Evolutionary conservation across 1,139 yeast genomes (phyloP).

Genomic region (Scheffersomyces titani): DNA sequence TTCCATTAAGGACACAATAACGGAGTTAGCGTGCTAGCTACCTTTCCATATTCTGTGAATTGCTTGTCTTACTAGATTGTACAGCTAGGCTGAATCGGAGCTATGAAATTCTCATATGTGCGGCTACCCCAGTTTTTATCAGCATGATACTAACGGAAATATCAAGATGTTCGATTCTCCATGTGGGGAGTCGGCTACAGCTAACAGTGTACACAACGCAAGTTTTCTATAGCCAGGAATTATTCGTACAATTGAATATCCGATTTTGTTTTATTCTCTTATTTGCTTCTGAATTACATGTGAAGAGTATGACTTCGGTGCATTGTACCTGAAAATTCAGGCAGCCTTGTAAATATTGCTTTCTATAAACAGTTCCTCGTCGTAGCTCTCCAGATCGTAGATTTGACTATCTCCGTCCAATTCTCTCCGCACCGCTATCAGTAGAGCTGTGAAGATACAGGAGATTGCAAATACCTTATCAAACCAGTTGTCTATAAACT

Average conservation of each 20-base stretch:
- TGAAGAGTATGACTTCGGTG: background rate
- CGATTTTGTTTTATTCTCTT: too few relatives aligned
- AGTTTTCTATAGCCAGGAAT: too few relatives aligned
- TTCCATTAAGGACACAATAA: too few relatives aligned
- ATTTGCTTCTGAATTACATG: background rate
- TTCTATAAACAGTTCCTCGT: conserved; percentile 37
- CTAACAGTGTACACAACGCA: too few relatives aligned
- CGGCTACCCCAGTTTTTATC: background rate
- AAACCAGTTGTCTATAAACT: conserved; percentile 76
- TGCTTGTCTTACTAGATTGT: too few relatives aligned
- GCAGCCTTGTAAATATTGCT: conserved; percentile 5
- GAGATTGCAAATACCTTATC: conserved; percentile 69
- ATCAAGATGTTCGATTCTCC: background rate
- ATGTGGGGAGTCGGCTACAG: too few relatives aligned
- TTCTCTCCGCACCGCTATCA: conserved; percentile 31
- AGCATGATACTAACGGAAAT: background rate
- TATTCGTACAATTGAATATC: too few relatives aligned
- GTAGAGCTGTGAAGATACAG: conserved; percentile 52
- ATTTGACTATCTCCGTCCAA: conserved; percentile 17
- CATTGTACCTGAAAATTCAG: background rate
- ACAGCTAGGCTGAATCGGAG: too few relatives aligned
- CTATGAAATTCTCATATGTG: background rate
- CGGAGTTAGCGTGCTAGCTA: too few relatives aligned
- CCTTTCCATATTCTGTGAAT: too few relatives aligned
- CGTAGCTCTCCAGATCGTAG: conserved; percentile 21